Base-by-base conservation (phyloP, 75 land plant species). In the Selaginella tamariscina region DNA sequence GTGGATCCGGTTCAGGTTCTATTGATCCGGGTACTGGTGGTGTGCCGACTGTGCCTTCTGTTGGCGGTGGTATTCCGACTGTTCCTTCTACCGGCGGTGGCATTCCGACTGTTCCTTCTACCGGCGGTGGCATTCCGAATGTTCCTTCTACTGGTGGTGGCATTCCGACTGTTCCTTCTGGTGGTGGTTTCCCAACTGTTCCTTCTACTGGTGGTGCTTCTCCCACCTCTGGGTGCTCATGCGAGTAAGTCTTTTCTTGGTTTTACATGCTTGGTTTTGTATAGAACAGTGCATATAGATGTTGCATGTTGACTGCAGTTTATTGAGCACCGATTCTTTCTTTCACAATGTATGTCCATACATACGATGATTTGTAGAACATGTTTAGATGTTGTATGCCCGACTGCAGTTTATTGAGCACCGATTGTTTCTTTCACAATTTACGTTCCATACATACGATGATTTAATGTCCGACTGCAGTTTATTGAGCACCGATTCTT, bases 31-130 rank as follows among this genome's bases (percentile, higher is more conserved):
- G 49, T 15, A 39, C 11, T 39, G 49, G 49, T 39, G 15, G 49
- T 15, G 15, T 39, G 5, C 49, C 49, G 15, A 39, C 62, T n/a
- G 62, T 21, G 27, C 26, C 62, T 26, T 59, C 62, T 21, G 18
- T 20, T 11, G 23, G 62, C 62, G 21, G 27, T 21, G 62, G 62
- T 21, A 59, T 21, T 26, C 26, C 62, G n/a, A 2, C 62, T 59
- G 23, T 26, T 59, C 62, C 62, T n/a, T 59, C 62, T 39, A 39
- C 11, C 62, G 62, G 62, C 62, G 62, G 62, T 21, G 62, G 26
- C 26, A 27, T 59, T 59, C 62, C 62, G 5, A 27, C 26, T 23
- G 62, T 21, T 23, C 24, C 23, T 26, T 23, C 62, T 21, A 9
- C n/a, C 21, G 62, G 21, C 21, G 62, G 62, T 26, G 62, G 62